These are phyloP conservation scores for Nakazawaea ishiwadae DNA, from an alignment of 805 yeast species.

Conservation along the genomic window DNA sequence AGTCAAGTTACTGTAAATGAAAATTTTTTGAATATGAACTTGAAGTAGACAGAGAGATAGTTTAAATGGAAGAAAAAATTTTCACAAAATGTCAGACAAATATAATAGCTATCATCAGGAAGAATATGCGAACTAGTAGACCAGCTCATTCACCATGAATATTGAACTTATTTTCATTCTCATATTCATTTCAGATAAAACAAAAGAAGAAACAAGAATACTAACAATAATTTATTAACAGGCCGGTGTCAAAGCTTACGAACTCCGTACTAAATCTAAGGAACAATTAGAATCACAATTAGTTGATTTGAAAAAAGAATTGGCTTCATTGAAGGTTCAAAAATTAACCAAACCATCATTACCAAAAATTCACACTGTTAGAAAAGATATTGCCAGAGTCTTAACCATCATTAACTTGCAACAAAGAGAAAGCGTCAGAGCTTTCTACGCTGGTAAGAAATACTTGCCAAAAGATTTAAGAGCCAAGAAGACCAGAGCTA, in stretches of 20 bases:
- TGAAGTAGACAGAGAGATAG: too few species aligned
- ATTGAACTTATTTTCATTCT: too few species aligned
- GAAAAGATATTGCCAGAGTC: slow-evolving; percentile 98
- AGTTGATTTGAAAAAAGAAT: slow-evolving; percentile 93
- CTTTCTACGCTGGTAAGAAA: slow-evolving; percentile 92
- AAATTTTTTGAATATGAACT: too few species aligned
- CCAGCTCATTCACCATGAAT: too few species aligned
- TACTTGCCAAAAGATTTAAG: slow-evolving; percentile 98
- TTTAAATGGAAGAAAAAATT: too few species aligned
- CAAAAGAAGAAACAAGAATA: neutral
- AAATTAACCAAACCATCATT: slow-evolving; percentile 87
- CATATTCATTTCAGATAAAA: too few species aligned
- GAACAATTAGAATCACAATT: slow-evolving; percentile 93
- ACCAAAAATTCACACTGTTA: slow-evolving; percentile 94
- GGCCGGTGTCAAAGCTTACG: slow-evolving; percentile 94
- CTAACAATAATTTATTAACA: slow-evolving; percentile 18
- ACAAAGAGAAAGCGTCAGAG: slow-evolving; percentile 94
- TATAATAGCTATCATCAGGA: too few species aligned
- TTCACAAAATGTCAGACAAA: too few species aligned
- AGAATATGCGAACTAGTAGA: too few species aligned
- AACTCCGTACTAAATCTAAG: slow-evolving; percentile 95
- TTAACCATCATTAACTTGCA: slow-evolving; percentile 94
- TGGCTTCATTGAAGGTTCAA: slow-evolving; percentile 94
- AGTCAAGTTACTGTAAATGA: too few species aligned
- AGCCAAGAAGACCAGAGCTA: slow-evolving; percentile 99